Base-by-base conservation (phyloP, 2,329 filamentous ascomycete species). In the Scedosporium minutisporum region DNA sequence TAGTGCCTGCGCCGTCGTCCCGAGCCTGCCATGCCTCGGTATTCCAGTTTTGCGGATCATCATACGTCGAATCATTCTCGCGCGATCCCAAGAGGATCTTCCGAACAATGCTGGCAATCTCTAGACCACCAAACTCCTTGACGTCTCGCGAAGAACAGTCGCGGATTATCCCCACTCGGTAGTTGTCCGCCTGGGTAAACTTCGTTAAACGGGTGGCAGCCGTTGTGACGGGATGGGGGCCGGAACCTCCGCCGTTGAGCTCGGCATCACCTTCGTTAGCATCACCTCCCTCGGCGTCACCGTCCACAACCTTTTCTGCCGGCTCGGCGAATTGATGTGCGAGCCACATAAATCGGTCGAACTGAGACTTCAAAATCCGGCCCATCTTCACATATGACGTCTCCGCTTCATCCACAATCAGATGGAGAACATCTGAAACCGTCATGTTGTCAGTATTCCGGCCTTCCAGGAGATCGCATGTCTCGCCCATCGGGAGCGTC, bases 331-430 rank as follows among this genome's bases (percentile, higher is more conserved):
- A 38, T n/a, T 64, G 58, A 38, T 63, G 41, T 7, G 61, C 63
- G 3, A 65, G 63, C 57, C 65, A 69, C 63, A 68, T 65, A 57
- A 68, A 60, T 16, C 64, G 46, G 61, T 69, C 67, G 55, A 68
- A 68, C 4, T 66, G 62, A 7, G 64, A 65, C 25, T 65, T 64
- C 23, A 69, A 9, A 6, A 63, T 60, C 21, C 61, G 48, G 10
- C 57, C 58, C n/a, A 65, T 64, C 1, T 42, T 62, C 1, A 48
- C 27, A 1, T 33, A 53, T 21, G 46, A 25, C 21, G 65, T 41
- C 21, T 63, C 51, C 2, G 55, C 21, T 14, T 60, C 57, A 12
- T 63, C 16, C 25, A 57, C n/a, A 18, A 61, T 48, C 14, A 18
- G 5, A 10, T n/a, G 6, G 25, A 61, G 59, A 12, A 51, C n/a